Evolutionary conservation across 1,284 basidiomycete genomes (phyloP).

Genomic region (Ceratorhiza oryzae-sativae): DNA sequence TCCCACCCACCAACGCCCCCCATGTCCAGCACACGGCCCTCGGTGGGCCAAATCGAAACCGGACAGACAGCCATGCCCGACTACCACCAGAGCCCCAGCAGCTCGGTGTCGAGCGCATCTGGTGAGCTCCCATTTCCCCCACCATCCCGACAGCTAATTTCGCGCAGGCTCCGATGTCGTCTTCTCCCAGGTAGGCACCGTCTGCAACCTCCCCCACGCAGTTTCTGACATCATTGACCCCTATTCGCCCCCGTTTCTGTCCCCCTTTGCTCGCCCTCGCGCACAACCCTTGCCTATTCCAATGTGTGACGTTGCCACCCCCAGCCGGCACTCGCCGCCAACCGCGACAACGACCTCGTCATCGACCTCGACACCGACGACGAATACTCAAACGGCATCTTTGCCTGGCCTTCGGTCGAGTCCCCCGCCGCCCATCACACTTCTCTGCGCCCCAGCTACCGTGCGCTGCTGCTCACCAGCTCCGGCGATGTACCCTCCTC

Average conservation of each 20-base stretch:
- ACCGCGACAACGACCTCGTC: conserved; percentile 31
- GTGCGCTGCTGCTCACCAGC: not conserved
- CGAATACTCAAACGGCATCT: not conserved
- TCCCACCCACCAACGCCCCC: not conserved
- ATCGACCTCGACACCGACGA: conserved; percentile 27
- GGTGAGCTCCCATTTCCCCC: not conserved
- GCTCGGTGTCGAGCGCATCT: conserved; percentile 30
- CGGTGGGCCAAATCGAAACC: not conserved
- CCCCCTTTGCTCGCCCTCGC: not conserved
- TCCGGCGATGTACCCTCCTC: not conserved
- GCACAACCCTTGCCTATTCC: not conserved
- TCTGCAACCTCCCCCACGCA: not conserved
- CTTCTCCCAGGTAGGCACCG: conserved; percentile 20
- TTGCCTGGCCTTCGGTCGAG: conserved; percentile 29
- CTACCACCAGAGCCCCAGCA: conserved; percentile 31
- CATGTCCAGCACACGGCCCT: conserved; percentile 7
- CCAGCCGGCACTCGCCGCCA: conserved; percentile 31
- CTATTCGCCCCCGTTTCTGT: not conserved
- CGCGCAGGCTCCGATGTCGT: conserved; percentile 28
- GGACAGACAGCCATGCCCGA: conserved; percentile 5
- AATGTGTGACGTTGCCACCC: not conserved
- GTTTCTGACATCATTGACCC: conserved; percentile 13
- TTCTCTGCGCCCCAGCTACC: conserved; percentile 7
- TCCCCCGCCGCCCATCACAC: conserved; percentile 25
- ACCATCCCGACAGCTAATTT: not conserved